Percentiles rank a stretch among this genome's conserved stretches.
These are phyloP conservation scores for Westerdykella ornata DNA, from an alignment of 2,329 filamentous ascomycete species.

Conservation along the genomic window DNA sequence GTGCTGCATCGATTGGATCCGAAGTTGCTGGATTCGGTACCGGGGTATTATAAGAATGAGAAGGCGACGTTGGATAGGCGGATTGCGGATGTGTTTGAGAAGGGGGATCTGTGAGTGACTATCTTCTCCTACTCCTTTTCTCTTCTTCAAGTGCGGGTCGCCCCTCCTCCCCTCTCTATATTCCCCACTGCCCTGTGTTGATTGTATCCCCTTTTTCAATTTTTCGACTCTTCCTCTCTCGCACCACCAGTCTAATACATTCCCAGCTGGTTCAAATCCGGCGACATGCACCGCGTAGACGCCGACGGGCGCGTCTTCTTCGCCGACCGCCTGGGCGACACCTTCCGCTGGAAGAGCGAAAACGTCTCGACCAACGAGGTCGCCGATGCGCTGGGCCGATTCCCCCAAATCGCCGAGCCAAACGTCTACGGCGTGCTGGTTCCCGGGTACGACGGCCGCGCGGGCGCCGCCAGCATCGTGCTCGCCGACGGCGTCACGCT, in stretches of 20 bases:
- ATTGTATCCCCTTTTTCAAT: no score
- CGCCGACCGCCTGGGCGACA: constrained; percentile 36
- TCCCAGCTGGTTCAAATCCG: constrained; percentile 33
- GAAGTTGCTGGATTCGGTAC: constrained; percentile 15
- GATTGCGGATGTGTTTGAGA: constrained; percentile 32
- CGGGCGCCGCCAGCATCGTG: constrained; percentile 40
- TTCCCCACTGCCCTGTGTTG: not conserved
- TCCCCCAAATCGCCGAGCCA: constrained; percentile 38
- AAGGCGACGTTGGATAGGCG: constrained; percentile 25
- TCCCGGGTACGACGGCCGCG: constrained; percentile 42
- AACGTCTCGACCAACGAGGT: constrained; percentile 46
- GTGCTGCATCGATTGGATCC: constrained; percentile 29
- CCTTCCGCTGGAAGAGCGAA: constrained; percentile 41
- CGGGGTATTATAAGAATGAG: constrained; percentile 33
- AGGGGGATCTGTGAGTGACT: constrained; percentile 33
- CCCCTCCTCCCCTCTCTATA: not conserved
- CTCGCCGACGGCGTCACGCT: constrained; percentile 30
- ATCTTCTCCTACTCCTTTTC: not conserved
- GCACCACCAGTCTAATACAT: no score
- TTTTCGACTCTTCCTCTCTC: no score
- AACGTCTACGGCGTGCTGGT: constrained; percentile 43
- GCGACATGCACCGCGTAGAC: constrained; percentile 36
- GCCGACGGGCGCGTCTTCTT: constrained; percentile 33
- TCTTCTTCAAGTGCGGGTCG: no score
- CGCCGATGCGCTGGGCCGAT: constrained; percentile 37